Evolutionary conservation across 768 basidiomycete species (phyloP), one percentile per base, ranked within the genome.

Genomic region (Leccinellum rugosiceps): DNA sequence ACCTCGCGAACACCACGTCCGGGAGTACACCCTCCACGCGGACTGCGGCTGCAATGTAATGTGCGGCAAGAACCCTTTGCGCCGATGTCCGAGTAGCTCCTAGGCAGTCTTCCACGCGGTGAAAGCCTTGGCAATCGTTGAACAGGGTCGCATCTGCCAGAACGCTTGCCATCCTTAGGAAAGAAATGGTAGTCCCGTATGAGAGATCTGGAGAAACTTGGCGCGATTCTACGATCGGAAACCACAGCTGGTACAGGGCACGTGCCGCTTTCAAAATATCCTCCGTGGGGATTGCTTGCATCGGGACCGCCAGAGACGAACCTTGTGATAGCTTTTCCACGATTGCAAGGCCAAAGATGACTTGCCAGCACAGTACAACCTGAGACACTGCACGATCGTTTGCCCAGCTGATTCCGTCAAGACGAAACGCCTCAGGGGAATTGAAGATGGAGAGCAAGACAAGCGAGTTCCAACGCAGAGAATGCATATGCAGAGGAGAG

Each of bases 221-320:
- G 68, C 65, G 25, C 56, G 62, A 21, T n/a, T 55, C 52, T 14
- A 52, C 62, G 55, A 49, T 56, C 41, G 26, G 65, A 53, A 61
- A 61, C 80, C 83, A 86, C 17, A 55, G 63, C 21, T 60, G 64
- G 77, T 78, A 81, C n/a, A 83, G 64, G 15, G 71, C 57, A 13
- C 71, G 70, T 7, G 72, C 53, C 21, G 74, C 64, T 43, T 66
- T 59, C 52, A 66, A 67, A 31, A 75, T 41, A 17, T 41, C 60
- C 17, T 60, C 60, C 19, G 46, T 45, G 17, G 34, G 31, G 6
- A 9, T 31, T 38, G 50, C 19, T 38, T 53, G 46, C 15, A 38
- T 38, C 46, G 49, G 21, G 21, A 57, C 41, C 11, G 59, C 19
- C 26, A 56, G 54, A 13, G 50, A 25, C 7, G 43, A 25, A 15